Evolutionary conservation across 2,329 filamentous ascomycete species (phyloP).

Genomic region (Sclerotinia glacialis): DNA sequence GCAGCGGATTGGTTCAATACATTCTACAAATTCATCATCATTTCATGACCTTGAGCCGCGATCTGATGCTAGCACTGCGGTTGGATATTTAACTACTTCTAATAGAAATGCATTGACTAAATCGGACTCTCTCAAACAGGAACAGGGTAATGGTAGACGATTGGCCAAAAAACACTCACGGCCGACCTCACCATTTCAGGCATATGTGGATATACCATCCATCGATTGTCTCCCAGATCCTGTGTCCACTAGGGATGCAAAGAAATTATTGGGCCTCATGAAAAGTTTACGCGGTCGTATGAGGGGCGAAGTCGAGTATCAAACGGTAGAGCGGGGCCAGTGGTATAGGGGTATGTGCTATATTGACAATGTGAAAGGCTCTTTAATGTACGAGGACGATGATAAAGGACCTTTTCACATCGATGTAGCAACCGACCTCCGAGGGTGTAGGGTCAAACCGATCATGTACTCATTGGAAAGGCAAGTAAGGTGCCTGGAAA

Average conservation of each 20-base stretch:
- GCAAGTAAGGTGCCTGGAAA: constrained; percentile 51
- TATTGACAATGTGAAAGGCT: constrained; percentile 73
- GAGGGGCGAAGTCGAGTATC: constrained; percentile 74
- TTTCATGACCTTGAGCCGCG: constrained; percentile 48
- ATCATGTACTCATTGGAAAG: constrained; percentile 47
- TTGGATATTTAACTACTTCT: constrained; percentile 39
- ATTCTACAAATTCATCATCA: constrained; percentile 57
- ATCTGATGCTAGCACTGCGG: constrained; percentile 43
- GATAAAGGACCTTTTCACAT: constrained; percentile 63
- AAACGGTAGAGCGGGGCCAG: constrained; percentile 55
- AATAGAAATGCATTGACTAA: constrained; percentile 38
- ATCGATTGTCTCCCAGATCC: constrained; percentile 60
- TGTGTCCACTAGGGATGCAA: constrained; percentile 64
- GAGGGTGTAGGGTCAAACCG: constrained; percentile 67
- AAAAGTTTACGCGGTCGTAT: constrained; percentile 74
- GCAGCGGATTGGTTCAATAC: constrained; percentile 68
- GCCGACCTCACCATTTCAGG: constrained; percentile 52
- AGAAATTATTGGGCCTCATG: constrained; percentile 73
- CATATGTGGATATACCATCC: constrained; percentile 51
- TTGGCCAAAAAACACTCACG: constrained; percentile 54
- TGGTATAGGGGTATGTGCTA: constrained; percentile 74
- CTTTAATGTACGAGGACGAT: constrained; percentile 70
- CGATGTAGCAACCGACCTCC: constrained; percentile 68
- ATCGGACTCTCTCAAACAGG: constrained; percentile 44
- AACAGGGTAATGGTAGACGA: constrained; percentile 41